phyloP scores from a whole-genome alignment of 768 basidiomycete species.

The Termitomyces eurrhizus region DNA sequence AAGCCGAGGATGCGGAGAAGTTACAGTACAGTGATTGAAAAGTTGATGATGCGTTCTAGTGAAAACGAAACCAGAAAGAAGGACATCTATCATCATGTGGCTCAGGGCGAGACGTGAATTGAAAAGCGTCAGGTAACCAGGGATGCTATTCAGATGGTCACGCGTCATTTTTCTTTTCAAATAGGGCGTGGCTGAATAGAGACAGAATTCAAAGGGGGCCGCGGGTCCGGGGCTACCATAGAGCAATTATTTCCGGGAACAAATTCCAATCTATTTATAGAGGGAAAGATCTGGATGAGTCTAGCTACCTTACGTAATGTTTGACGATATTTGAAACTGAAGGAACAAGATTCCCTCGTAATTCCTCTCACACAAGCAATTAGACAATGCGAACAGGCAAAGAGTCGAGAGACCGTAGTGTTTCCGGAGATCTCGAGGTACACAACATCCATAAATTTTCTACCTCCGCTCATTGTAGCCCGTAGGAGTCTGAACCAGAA shows the following conservation, averaged over 20 bases:
- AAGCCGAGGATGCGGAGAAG: conserved; percentile 33
- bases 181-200: too few relatives aligned
- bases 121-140: too few relatives aligned
- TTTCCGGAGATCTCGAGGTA: conserved; percentile 60
- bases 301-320: conserved; percentile 11
- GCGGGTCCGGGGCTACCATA: too few relatives aligned
- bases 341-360: conserved; percentile 28
- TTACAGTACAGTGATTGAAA: conserved; percentile 35
- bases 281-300: too few relatives aligned
- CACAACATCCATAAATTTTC: conserved; percentile 6
- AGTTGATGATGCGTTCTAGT: conserved; percentile 14
- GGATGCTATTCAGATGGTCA: too few relatives aligned
- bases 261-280: too few relatives aligned
- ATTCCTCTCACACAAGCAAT: conserved; percentile 42
- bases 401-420: conserved; percentile 55
- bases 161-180: too few relatives aligned
- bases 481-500: conserved; percentile 65
- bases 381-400: conserved; percentile 46
- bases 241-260: too few relatives aligned
- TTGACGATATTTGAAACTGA: conserved; percentile 12
- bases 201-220: too few relatives aligned
- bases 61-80: conserved; percentile 36
- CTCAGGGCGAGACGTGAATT: too few relatives aligned
- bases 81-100: conserved; percentile 22
- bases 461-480: background rate